Base-by-base conservation (phyloP, 1,284 basidiomycete species). In the Apiotrichum laibachii region DNA sequence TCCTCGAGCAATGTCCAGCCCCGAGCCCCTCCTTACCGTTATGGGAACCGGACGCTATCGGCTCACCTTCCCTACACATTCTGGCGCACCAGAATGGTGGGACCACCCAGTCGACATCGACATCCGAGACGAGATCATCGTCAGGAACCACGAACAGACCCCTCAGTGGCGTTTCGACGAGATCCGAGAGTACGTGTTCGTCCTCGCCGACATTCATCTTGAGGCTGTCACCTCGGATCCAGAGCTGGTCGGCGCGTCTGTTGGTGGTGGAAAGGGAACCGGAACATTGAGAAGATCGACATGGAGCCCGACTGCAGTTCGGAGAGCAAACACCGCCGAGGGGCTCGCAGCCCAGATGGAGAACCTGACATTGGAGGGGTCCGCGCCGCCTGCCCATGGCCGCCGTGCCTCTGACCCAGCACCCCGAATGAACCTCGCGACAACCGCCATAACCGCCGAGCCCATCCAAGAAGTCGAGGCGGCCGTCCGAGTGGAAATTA, bases 91-190 rank as follows among this genome's bases (percentile, higher is more conserved):
- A 3, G 19, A 22, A 12, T 50, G 49, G 49, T 50, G 49, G 49
- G 22, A 35, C 10, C 49, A 50, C 16, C 49, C 49, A 10, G 37
- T 50, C 6, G 34, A 40, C 35, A 39, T 50, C 18, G 49, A 50
- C 21, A 50, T 50, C 16, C 35, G 49, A 19, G 37, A 50, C 15
- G 49, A 50, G 21, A 50, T 50, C n/a, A 50, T 40, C 13, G 19
- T 50, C 49, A 40, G 39, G 10, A 35, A 50, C 49, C 34, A 50
- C 35, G 35, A 40, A 19, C 35, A 50, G 6, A 50, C 49, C 6
- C 49, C 49, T 12, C 49, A 33, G 9, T 50, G 49, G 49, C 49
- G 49, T 35, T 50, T 50, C 22, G 49, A 50, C 37, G 49, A 50
- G 49, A 50, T 50, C n/a, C 49, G 49, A 19, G 49, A 50, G 35